Conservation (phyloP, 2,329 filamentous ascomycete genomes). For the Pseudogymnoascus sp. region DNA sequence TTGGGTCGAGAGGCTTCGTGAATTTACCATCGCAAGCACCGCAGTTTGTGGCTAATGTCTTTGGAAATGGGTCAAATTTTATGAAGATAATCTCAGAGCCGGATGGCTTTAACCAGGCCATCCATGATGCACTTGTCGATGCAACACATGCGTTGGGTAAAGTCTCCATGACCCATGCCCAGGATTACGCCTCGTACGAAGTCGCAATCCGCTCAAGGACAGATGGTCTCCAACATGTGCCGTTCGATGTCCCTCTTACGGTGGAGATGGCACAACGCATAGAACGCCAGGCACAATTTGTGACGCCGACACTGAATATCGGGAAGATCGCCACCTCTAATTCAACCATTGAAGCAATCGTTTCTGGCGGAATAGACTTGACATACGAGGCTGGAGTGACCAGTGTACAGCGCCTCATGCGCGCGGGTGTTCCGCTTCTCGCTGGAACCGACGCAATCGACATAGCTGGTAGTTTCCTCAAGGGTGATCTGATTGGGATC, state of each 20-base stretch:
- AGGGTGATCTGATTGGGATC: background rate
- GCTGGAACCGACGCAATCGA: conserved; percentile 12
- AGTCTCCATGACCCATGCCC: conserved; percentile 22
- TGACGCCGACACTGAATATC: conserved; percentile 24
- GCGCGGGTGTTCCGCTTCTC: conserved; percentile 11
- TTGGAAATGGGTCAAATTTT: conserved; percentile 11
- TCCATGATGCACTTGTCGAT: conserved; percentile 21
- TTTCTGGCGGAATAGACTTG: background rate
- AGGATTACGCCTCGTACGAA: conserved; percentile 14
- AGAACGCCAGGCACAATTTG: conserved; percentile 17
- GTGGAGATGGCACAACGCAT: conserved; percentile 16
- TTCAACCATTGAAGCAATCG: background rate
- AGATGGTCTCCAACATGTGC: conserved; percentile 24
- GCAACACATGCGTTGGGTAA: conserved; percentile 15
- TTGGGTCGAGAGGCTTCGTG: background rate
- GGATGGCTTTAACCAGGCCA: conserved; percentile 14
- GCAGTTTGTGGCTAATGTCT: conserved; percentile 9
- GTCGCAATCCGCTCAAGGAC: conserved; percentile 19
- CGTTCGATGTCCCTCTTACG: conserved; percentile 21
- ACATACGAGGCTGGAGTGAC: background rate
- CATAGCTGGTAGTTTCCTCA: background rate
- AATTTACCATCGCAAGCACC: conserved; percentile 3
- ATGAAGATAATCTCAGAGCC: conserved; percentile 11
- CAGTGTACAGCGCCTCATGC: background rate
- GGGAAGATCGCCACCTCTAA: conserved; percentile 14